Evolutionary conservation across 2,329 filamentous ascomycete species (phyloP).

Genomic region (Xylariales sp.): DNA sequence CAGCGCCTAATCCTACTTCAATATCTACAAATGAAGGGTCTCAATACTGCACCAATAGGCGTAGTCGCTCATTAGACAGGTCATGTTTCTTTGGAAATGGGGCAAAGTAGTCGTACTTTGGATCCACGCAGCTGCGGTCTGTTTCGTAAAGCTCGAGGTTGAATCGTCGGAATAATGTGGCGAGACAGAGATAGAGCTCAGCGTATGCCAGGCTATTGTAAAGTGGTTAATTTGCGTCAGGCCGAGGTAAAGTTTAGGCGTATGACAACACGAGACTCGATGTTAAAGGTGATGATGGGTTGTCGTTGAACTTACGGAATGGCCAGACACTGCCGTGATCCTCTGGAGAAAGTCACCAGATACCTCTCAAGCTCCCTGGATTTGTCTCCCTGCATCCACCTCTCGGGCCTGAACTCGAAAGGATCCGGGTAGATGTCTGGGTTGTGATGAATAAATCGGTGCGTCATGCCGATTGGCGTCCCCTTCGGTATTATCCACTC

Average conservation of each 20-base stretch:
- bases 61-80: too few species aligned
- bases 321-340: constrained; percentile 3
- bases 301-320: not conserved
- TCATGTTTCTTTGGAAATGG: too few species aligned
- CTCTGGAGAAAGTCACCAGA: constrained; percentile 4
- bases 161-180: not conserved
- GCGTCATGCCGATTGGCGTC: constrained; percentile 29
- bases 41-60: too few species aligned
- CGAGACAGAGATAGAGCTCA: not conserved
- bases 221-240: too few species aligned
- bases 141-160: not conserved
- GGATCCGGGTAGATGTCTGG: constrained; percentile 22
- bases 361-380: constrained; percentile 2
- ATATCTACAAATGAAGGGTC: too few species aligned
- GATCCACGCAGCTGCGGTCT: not conserved
- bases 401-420: constrained; percentile 14
- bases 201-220: not conserved
- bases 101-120: not conserved
- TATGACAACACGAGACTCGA: too few species aligned
- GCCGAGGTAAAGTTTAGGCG: too few species aligned
- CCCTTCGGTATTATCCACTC: constrained; percentile 5
- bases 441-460: constrained; percentile 27
- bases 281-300: not conserved
- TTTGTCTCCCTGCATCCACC: not conserved
- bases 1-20: too few species aligned